Base-by-base conservation (phyloP, 2,329 filamentous ascomycete species). In the Aotearoamyces nothofagi region DNA sequence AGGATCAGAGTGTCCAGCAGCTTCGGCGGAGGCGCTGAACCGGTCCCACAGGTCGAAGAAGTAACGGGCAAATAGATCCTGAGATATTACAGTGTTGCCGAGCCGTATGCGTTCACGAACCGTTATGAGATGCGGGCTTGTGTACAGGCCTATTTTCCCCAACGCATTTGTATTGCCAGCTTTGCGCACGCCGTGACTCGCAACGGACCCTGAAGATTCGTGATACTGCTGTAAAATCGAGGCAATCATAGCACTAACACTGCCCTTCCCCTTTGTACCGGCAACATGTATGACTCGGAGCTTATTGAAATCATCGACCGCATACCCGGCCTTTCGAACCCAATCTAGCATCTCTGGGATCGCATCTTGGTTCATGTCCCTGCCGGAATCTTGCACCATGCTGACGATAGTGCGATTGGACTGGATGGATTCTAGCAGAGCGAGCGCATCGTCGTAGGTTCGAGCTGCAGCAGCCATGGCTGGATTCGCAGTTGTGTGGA, bases 241-340 rank as follows among this genome's bases (percentile, higher is more conserved):
- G 36, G 70, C 61, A 33, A 69, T 59, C 38, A 76, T 79, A 22
- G 74, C 75, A 44, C 75, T 81, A 1, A 74, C 78, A 42, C 67
- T 76, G 15, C 77, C 78, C 51, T 82, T 83, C 4, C 78, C 78
- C 49, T 82, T 82, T n/a, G 76, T 82, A 4, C 78, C 78, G 14
- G 76, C 68, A 15, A 83, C 65, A 50, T 81, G 76, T 22, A 83
- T 47, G 15, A 79, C 60, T 39, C 78, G 78, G 16, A 81, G 53
- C n/a, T 56, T 54, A 39, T 69, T 53, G 22, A 80, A 34, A 29
- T 49, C 44, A 15, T 31, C 24, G 2, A 34, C 27, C 15, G 33
- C 26, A 22, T 45, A 47, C 9, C 45, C 46, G 9, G 44, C 46
- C 29, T 36, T 43, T 14, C 39, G 38, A 9, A 41, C 33, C 46